Conservation (phyloP, 345 rosid genomes). For the Hibiscus mutabilis region DNA sequence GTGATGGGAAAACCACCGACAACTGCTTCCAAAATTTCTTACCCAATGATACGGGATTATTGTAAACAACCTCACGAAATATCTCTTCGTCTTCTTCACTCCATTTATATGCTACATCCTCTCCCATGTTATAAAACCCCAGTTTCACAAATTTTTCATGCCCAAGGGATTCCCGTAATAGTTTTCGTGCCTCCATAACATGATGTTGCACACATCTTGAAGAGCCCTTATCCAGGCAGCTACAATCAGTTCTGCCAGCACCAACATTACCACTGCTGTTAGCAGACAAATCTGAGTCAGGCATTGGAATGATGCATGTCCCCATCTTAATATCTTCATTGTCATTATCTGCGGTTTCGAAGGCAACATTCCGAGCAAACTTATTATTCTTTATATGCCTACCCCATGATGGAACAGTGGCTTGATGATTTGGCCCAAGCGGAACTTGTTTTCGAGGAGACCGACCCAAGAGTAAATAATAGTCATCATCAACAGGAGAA, state of each 20-base stretch:
- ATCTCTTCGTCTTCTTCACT: conserved; percentile 36
- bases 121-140: conserved; percentile 55
- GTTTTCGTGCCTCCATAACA: conserved; percentile 38
- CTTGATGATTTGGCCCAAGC: conserved; percentile 54
- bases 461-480: conserved; percentile 16
- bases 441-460: conserved; percentile 39
- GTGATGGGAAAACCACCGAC: conserved; percentile 39
- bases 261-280: conserved; percentile 14
- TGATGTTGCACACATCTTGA: conserved; percentile 36
- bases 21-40: conserved; percentile 59
- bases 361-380: neutral
- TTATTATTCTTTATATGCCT: neutral
- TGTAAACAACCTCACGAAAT: conserved; percentile 30
- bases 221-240: conserved; percentile 33
- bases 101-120: conserved; percentile 41
- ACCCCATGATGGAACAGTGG: conserved; percentile 42
- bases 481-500: conserved; percentile 26
- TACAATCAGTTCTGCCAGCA: conserved; percentile 21
- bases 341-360: conserved; percentile 6
- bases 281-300: conserved; percentile 14
- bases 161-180: conserved; percentile 34
- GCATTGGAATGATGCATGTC: conserved; percentile 49
- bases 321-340: conserved; percentile 31
- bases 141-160: conserved; percentile 28
- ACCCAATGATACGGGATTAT: conserved; percentile 35